Base-by-base conservation (phyloP, 805 yeast species). In the Ogataea polymorpha region DNA sequence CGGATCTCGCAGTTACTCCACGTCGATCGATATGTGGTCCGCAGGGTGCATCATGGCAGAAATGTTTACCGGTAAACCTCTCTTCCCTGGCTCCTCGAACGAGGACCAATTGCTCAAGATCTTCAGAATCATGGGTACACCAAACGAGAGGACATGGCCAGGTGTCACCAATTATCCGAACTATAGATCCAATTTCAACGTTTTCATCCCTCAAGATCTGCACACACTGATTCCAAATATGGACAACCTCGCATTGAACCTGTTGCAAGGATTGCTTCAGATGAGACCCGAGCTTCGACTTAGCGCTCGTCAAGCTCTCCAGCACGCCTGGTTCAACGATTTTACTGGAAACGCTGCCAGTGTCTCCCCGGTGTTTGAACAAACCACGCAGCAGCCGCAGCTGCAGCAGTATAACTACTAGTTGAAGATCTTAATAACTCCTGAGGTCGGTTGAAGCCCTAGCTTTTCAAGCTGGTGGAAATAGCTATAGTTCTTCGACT, bases 21-120 rank as follows among this genome's bases (percentile, higher is more conserved):
- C 99, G 0, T 90, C 96, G 7, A 95, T 93, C 46, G 99, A 93
- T 61, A 87, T 93, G 68, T 93, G 99, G 99, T 88, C 96, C 13
- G 95, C 96, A 12, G 99, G 99, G 12, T 93, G 99, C 66, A 93
- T 93, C 40, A 77, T 93, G 62, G 98, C 97, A 3, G 99, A 93
- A 60, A 91, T 93, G 98, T 84, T 93, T 58, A 86, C 96, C n/a
- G 96, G 99, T 23, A 83, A 91, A 56, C 98, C 99, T 1, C 70
- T 93, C 37, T 93, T 93, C 65, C 96, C 98, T 15, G 99, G 99
- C 23, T 81, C 91, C 10, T 87, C 96, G 29, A 95, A 91, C 63
- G 97, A 93, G 41, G 99, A 93, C 66, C 98, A 93, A 65, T 74
- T 93, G 54, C 77, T 83, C 63, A 86, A 87, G 60, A 93, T 93